Evolutionary conservation across 2,329 filamentous ascomycete species (phyloP).

Genomic region (Fusarium tanahbumbuense): DNA sequence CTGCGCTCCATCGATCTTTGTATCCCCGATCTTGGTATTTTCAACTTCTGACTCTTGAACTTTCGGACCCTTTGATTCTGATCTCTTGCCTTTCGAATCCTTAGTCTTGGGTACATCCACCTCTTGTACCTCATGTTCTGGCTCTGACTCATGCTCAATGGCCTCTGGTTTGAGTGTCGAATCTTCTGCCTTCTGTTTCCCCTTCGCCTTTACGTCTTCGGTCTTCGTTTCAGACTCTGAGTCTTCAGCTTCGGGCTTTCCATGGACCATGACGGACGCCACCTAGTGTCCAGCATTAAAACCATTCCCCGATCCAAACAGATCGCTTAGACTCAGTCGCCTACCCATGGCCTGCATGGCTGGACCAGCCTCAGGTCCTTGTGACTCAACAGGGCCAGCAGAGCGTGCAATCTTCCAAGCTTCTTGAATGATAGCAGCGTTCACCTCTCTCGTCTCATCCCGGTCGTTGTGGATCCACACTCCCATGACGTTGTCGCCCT

Average conservation of each 20-base stretch:
- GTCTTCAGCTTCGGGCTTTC: background rate
- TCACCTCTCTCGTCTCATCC: slow-evolving; percentile 57
- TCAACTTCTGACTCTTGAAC: background rate
- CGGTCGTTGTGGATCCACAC: slow-evolving; percentile 67
- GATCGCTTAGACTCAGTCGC: slow-evolving; percentile 58
- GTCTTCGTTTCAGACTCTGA: background rate
- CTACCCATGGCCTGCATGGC: slow-evolving; percentile 59
- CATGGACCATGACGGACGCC: slow-evolving; percentile 8
- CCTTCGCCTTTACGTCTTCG: background rate
- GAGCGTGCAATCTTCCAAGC: slow-evolving; percentile 56
- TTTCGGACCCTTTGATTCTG: background rate
- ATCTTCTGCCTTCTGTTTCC: background rate
- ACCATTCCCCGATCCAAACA: slow-evolving; percentile 55
- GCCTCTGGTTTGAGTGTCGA: background rate
- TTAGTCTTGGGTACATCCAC: background rate
- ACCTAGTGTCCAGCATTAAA: slow-evolving; percentile 36
- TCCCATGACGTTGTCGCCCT: slow-evolving; percentile 59
- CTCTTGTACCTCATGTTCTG: background rate
- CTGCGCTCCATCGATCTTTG: background rate
- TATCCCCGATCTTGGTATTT: background rate
- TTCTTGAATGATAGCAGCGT: slow-evolving; percentile 56
- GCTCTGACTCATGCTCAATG: background rate
- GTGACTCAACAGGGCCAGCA: slow-evolving; percentile 45
- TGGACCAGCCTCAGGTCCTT: slow-evolving; percentile 53
- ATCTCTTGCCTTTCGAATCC: background rate